Base-by-base conservation (phyloP, 352 stramenopile species). In the Phytophthora tentaculata region DNA sequence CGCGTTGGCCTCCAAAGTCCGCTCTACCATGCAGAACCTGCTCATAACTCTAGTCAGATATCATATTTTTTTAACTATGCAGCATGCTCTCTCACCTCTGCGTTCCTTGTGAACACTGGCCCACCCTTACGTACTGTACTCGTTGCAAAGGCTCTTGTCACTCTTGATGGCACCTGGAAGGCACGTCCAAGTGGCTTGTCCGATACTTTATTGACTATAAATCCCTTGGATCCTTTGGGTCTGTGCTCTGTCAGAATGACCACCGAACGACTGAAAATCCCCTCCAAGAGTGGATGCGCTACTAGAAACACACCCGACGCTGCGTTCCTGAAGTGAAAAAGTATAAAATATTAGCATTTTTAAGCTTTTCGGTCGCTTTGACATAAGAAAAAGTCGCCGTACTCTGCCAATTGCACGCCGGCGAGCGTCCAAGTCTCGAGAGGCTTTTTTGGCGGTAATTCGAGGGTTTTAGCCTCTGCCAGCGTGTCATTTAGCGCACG, bases 231-330 rank as follows among this genome's bases (percentile, higher is more conserved):
- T 19, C 80, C 81, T 16, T 86, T 67, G 7, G 26, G 43, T 32
- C 67, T 84, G 70, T 96, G 86, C 41, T 90, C 76, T 0, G 86
- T 94, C 6, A 96, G 65, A 24, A 94, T 61, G 43, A 96, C 79
- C 57, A 96, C 88, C 23, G 83, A 79, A 5, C 86, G 84, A 56
- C 73, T 81, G 64, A 96, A 96, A n/a, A 85, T 73, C 10, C 82
- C 83, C 58, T 79, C 77, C 12, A 91, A 54, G 51, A 96, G 71
- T 43, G 88, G 88, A 62, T 96, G 88, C 12, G 88, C 76, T 43
- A 96, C 59, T 32, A 96, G 55, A 52, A 93, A 96, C 26, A 92
- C 65, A 5, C 88, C 88, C 9, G 80, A 73, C 26, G 76, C 64
- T n/a, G 52, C 60, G 29, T 70, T 68, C 50, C 77, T 90, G 45